Conservation (phyloP, 352 stramenopile species). For the Phytophthora ohioensis region DNA sequence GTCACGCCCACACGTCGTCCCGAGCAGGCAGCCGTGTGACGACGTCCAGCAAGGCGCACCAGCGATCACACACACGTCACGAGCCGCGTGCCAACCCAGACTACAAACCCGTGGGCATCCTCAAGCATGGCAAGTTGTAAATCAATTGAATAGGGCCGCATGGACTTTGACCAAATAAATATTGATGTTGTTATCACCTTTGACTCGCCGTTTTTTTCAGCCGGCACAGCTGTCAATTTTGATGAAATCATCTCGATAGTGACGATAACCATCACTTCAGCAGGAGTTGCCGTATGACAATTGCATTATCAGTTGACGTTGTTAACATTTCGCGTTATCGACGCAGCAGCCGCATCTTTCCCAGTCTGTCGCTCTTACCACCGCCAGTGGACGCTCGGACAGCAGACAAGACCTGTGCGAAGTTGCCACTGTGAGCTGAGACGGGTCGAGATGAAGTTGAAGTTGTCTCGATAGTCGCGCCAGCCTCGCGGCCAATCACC, state of each 20-base stretch:
- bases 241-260: no score
- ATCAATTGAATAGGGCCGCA: constrained; percentile 19
- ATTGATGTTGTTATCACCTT: constrained; percentile 34
- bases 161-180: constrained; percentile 38
- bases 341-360: constrained; percentile 39
- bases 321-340: background rate
- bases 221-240: no score
- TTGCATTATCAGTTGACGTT: no score
- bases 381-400: constrained; percentile 54
- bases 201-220: no score
- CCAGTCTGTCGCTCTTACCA: constrained; percentile 53
- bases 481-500: constrained; percentile 75
- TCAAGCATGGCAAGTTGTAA: constrained; percentile 51
- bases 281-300: no score
- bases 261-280: no score
- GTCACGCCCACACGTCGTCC: constrained; percentile 6
- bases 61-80: constrained; percentile 33
- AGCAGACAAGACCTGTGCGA: constrained; percentile 61
- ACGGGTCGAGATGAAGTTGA: constrained; percentile 28
- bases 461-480: constrained; percentile 40
- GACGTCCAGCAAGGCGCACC: constrained; percentile 32
- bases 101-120: constrained; percentile 69
- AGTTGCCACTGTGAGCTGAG: constrained; percentile 54
- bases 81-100: constrained; percentile 34
- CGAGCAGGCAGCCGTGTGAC: constrained; percentile 23